phyloP scores from a whole-genome alignment of 2,329 filamentous ascomycete species.

The Thermoascus crustaceus region DNA sequence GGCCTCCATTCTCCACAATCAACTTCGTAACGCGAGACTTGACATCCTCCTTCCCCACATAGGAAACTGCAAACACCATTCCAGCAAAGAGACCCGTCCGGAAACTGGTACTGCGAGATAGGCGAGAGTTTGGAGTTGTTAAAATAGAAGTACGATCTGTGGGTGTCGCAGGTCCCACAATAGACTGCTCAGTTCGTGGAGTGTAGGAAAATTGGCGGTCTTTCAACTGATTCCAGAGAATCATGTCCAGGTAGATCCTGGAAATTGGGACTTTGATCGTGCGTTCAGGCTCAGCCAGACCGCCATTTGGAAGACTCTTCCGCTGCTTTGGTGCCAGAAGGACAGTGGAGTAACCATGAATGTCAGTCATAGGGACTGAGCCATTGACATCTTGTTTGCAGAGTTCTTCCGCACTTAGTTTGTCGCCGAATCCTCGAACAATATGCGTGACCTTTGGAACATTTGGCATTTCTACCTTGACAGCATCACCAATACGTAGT shows the following conservation, averaged over 20 bases:
- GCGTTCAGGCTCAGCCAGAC: conserved; percentile 19
- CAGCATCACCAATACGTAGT: conserved; percentile 36
- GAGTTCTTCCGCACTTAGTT: conserved; percentile 22
- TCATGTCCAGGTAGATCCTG: conserved; percentile 39
- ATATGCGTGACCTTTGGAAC: conserved; percentile 37
- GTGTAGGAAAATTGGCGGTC: conserved; percentile 30
- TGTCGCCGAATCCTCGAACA: conserved; percentile 34
- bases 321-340: conserved; percentile 35
- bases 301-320: conserved; percentile 31
- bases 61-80: conserved; percentile 85
- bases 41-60: conserved; percentile 49
- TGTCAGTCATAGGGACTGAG: conserved; percentile 29
- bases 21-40: conserved; percentile 51
- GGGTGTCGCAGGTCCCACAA: conserved; percentile 27
- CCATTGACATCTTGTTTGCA: conserved; percentile 16
- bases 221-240: conserved; percentile 39
- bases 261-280: conserved; percentile 37
- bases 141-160: conserved; percentile 32
- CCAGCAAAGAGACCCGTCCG: conserved; percentile 55
- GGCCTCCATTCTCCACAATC: conserved; percentile 65
- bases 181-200: conserved; percentile 11
- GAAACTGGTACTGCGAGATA: conserved; percentile 33
- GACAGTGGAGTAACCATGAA: conserved; percentile 36
- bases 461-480: conserved; percentile 38
- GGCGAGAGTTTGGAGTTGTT: conserved; percentile 43